phyloP scores from a whole-genome alignment of 306 rosid species.

The Senna tora region DNA sequence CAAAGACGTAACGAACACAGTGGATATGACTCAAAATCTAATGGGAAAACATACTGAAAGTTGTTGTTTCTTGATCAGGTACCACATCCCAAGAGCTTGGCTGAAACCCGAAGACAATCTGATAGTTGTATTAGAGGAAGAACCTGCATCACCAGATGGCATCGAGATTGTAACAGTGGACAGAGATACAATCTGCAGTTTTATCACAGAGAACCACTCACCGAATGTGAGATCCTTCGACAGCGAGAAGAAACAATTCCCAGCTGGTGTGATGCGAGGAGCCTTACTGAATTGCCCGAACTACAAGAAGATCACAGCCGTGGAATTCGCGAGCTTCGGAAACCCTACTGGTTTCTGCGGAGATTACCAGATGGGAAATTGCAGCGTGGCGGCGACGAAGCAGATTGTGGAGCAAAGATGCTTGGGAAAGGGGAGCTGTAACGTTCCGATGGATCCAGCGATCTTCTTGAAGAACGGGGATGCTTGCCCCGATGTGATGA shows the following conservation, averaged over 20 bases:
- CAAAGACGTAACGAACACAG: neutral
- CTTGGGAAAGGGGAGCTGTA: slow-evolving; percentile 56
- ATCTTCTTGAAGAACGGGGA: slow-evolving; percentile 43
- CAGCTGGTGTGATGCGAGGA: slow-evolving; percentile 26
- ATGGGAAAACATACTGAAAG: neutral
- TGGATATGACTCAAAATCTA: neutral
- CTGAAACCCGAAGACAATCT: slow-evolving; percentile 56
- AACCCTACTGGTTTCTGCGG: slow-evolving; percentile 76
- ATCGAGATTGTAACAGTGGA: slow-evolving; percentile 51
- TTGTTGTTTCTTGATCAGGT: slow-evolving; percentile 45
- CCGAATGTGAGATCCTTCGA: slow-evolving; percentile 60
- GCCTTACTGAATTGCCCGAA: slow-evolving; percentile 61
- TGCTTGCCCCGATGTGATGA: slow-evolving; percentile 46
- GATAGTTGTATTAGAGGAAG: slow-evolving; percentile 80
- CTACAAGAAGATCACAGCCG: slow-evolving; percentile 43
- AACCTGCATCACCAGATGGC: slow-evolving; percentile 43
- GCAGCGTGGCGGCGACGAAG: slow-evolving; percentile 45
- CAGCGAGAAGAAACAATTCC: slow-evolving; percentile 44
- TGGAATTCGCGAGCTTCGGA: slow-evolving; percentile 88
- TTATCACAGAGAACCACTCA: slow-evolving; percentile 58
- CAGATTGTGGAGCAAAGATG: slow-evolving; percentile 62
- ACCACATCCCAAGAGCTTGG: slow-evolving; percentile 82
- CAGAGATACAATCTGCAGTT: slow-evolving; percentile 81
- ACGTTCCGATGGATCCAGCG: slow-evolving; percentile 45
- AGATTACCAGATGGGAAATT: slow-evolving; percentile 47